Base-by-base conservation (phyloP, 1,284 basidiomycete genomes). In the Ustilago sp. region DNA sequence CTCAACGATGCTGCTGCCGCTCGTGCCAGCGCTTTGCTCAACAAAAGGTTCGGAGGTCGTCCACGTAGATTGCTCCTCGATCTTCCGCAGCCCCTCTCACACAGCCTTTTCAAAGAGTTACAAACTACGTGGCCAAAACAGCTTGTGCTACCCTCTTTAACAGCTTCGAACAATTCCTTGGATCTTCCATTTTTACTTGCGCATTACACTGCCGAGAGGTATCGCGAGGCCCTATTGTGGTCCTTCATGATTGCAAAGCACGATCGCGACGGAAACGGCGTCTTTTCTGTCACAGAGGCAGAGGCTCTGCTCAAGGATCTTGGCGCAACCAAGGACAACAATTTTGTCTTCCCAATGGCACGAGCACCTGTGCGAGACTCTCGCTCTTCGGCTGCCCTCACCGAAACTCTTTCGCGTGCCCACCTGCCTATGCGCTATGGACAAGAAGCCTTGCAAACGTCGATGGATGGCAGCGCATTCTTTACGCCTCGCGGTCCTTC, bases 221-320 rank as follows among this genome's bases (percentile, higher is more conserved):
- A 61, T 23, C 50, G 72, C 11, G 72, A 74, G 28, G 72, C 72
- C 2, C 63, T 74, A 11, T 34, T 74, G 15, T 74, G 72, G 72
- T 74, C 72, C 0, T 68, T 74, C 52, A 15, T 74, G 5, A 59
- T 74, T 4, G 72, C 72, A 35, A 69, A 59, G 38, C 72, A 74
- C 28, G 72, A 74, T 23, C 53, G 45, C 12, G 72, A 74, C 45
- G 67, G 32, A 8, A 59, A 74, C 31, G 72, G 66, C 2, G 32
- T 45, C 12, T 63, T 62, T 34, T 69, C 66, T 2, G 5, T 32
- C 0, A 17, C 45, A 9, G 72, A 74, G 51, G 52, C 58, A 0
- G 17, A 58, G 6, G 67, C 63, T 1, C 36, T 74, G 43, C 51
- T 74, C 15, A 17, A 23, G 13, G 72, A 74, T 15, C 66, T 74